Base-by-base conservation (phyloP, 2,329 filamentous ascomycete genomes). In the Diaporthe batatas region DNA sequence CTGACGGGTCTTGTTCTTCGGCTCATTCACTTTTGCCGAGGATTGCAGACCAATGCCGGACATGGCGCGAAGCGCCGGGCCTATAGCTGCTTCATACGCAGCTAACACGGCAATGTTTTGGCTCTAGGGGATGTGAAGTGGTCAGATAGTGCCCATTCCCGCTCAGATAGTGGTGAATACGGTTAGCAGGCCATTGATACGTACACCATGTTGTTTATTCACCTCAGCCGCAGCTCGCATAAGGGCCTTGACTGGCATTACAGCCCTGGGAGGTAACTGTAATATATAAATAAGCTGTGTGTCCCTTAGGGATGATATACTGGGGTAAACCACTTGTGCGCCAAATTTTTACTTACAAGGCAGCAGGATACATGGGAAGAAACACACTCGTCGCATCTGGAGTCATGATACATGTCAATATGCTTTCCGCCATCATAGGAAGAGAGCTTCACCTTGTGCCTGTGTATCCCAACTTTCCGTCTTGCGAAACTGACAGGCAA, bases 51-150 rank as follows among this genome's bases (percentile, higher is more conserved):
- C 34, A 10, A 44, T 23, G 2, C 25, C 21, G 11, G 49, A 29
- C 44, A 74, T 65, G 58, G 72, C 70, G 21, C 58, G 57, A 23
- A 72, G 70, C 32, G 70, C 73, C 49, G 73, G 73, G 14, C 57
- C 70, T 2, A 72, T 70, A 44, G 73, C 58, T 29, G 70, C 73
- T 58, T 74, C 70, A 42, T 70, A 72, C 7, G 58, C 70, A 47
- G 70, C 70, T 5, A 72, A 70, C 4, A 74, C 21, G 12, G 67
- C 39, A 25, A 69, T 44, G 12, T 64, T 70, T 21, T 72, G 39
- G 36, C 23, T 39, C 70, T 73, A 51, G 10, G 42, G 6, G 29
- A 32, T 55, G 25, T 21, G 5, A 10, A 23, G 12, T 5, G 36
- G 21, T 32, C 14, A 57, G 44, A 21, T 16, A 25, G 16, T 42